A percentile compares a stretch with the other conserved stretches of the same genome.
Evolutionary conservation across 106 monocot genomes (phyloP).

Genomic region (Alisma plantagoaquatica): DNA sequence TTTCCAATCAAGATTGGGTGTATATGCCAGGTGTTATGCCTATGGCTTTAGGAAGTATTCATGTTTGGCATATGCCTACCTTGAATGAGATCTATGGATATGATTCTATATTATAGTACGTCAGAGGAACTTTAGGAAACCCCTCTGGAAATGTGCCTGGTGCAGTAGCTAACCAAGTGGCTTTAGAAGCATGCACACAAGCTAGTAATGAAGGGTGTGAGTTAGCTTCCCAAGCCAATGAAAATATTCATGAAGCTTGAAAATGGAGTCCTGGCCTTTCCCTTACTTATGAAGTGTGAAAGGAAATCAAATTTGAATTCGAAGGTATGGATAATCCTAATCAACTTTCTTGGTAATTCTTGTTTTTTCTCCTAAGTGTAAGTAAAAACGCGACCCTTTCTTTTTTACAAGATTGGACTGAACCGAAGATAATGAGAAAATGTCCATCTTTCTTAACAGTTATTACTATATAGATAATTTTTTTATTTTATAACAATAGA

Average conservation of each 20-base stretch:
- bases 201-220: conserved; percentile 5
- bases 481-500: too few species aligned
- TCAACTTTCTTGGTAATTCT: background rate
- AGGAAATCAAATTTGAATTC: conserved; percentile 7
- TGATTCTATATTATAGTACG: conserved; percentile 10
- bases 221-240: conserved; percentile 7
- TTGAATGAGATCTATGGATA: conserved; percentile 8
- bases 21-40: conserved; percentile 3
- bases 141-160: conserved; percentile 10
- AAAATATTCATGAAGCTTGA: background rate
- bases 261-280: conserved; percentile 9
- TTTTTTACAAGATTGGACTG: too few species aligned
- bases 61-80: conserved; percentile 14
- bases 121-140: conserved; percentile 12
- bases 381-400: too few species aligned
- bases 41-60: conserved; percentile 3
- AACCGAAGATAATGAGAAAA: too few species aligned
- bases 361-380: conserved; percentile 2
- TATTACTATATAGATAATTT: too few species aligned
- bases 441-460: too few species aligned
- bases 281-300: conserved; percentile 4
- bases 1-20: conserved; percentile 10
- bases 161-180: conserved; percentile 8
- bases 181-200: conserved; percentile 13
- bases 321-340: conserved; percentile 2